Evolutionary conservation across 176 grass and related monocot species (phyloP).

Genomic region (Aegilops bicornis): DNA sequence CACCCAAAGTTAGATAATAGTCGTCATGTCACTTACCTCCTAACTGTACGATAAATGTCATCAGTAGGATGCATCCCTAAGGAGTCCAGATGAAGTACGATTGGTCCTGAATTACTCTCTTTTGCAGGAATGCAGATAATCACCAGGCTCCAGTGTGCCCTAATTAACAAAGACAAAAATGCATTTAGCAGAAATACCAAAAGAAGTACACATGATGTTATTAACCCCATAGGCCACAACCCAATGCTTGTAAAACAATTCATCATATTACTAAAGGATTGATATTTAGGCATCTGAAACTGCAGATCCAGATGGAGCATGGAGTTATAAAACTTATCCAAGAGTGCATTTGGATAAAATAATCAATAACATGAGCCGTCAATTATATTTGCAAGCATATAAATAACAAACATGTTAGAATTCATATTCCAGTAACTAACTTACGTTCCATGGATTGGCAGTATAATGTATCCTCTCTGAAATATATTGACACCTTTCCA

Average conservation of each 20-base stretch:
- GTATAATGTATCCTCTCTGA: slow-evolving; percentile 75
- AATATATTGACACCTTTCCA: slow-evolving; percentile 97
- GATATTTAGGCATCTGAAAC: neutral
- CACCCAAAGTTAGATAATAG: too few species aligned
- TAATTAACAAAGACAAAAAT: slow-evolving; percentile 35
- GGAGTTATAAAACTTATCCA: neutral
- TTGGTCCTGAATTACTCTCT: slow-evolving; percentile 63
- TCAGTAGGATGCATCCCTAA: slow-evolving; percentile 59
- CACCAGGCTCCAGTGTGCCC: slow-evolving; percentile 88
- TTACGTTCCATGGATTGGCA: slow-evolving; percentile 87
- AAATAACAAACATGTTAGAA: neutral
- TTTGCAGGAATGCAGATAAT: slow-evolving; percentile 84
- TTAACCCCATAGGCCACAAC: neutral
- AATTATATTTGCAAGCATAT: slow-evolving; percentile 7
- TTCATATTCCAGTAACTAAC: slow-evolving; percentile 28
- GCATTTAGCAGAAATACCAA: slow-evolving; percentile 1
- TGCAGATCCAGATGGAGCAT: neutral
- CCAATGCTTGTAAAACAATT: neutral
- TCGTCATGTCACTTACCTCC: too few species aligned
- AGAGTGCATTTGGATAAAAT: neutral
- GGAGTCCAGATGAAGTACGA: slow-evolving; percentile 91
- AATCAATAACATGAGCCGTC: neutral
- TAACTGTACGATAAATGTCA: too few species aligned
- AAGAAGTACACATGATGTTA: neutral
- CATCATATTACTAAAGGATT: neutral